A percentile compares a stretch with the other conserved stretches of the same genome.
Evolutionary conservation across 1,139 yeast genomes (phyloP).

Genomic region (Spathaspora sp.): DNA sequence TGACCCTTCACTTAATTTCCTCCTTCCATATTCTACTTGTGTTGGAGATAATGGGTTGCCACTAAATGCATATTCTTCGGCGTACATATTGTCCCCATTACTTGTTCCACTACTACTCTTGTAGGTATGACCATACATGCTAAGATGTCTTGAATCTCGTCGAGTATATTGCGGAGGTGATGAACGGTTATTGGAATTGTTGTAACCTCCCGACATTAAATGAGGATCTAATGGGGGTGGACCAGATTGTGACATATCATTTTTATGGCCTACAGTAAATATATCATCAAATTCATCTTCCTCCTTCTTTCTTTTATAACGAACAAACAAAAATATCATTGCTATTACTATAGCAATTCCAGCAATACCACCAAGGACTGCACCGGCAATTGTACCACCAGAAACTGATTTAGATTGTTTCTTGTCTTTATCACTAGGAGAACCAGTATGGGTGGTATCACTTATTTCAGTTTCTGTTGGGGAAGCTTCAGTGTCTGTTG

Average conservation of each 20-base stretch:
- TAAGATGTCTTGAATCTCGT: conserved; percentile 3
- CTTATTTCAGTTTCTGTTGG: conserved; percentile 18
- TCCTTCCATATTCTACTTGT: conserved; percentile 39
- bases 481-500: conserved; percentile 19
- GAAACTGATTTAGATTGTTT: conserved; percentile 28
- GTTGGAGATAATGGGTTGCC: conserved; percentile 6
- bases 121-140: conserved; percentile 11
- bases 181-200: conserved; percentile 6
- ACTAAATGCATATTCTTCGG: conserved; percentile 10
- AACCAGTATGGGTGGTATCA: conserved; percentile 7
- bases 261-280: conserved; percentile 31
- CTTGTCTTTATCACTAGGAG: conserved; percentile 4
- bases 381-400: conserved; percentile 74
- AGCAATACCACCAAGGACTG: conserved; percentile 60
- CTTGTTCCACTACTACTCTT: conserved; percentile 15
- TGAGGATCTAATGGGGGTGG: conserved; percentile 19
- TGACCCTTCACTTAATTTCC: conserved; percentile 68
- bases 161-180: conserved; percentile 4
- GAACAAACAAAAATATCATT: conserved; percentile 41
- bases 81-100: conserved; percentile 13
- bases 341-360: conserved; percentile 46
- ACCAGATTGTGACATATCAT: conserved; percentile 15
- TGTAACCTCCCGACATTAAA: conserved; percentile 17
- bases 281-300: conserved; percentile 40
- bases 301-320: conserved; percentile 36